Evolutionary conservation across 1,284 basidiomycete species (phyloP), one percentile per base, ranked within the genome.

Genomic region (Puccinia hordei): DNA sequence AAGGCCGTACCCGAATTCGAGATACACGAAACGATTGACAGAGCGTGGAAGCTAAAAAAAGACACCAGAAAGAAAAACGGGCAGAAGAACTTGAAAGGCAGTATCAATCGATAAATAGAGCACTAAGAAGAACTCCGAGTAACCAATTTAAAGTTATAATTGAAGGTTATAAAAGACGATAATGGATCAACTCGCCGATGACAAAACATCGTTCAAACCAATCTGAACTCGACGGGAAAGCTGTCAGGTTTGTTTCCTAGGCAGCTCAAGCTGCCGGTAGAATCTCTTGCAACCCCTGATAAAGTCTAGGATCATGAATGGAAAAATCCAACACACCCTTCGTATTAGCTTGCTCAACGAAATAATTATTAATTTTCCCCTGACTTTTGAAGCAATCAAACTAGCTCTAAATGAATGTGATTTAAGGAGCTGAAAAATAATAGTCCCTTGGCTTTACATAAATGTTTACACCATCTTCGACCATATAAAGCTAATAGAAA

Each of bases 191-290:
- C 73, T 15, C 13, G 33, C 17, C 38, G 71, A 19, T 49, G 74
- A 10, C 69, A 80, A 59, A 80, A 80, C 55, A 61, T 74, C 33
- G 35, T 35, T 19, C 57, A 63, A 44, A 8, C 33, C 19, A 72
- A 59, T n/a, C 13, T 80, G 1, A 80, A 80, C 33, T 59, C 72
- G 15, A 74, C 79, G 5, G 79, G 79, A 0, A 80, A 80, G 59
- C 49, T 80, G n/a, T 0, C 24, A 2, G 93, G 93, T 0, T 85
- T 95, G 57, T 92, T 95, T 86, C 94, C 94, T 81, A 89, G 92
- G 80, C 92, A 94, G 85, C 85, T 49, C 17, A 49, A 49, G 17
- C 17, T 49, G 17, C 46, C 46, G 51, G 89, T 91, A 4, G 92
- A 93, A 83, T 93, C 92, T 9, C 92, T 92, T 0, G 88, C 91